phyloP scores from a whole-genome alignment of 306 rosid genomes.

The Acacia crassicarpa region DNA sequence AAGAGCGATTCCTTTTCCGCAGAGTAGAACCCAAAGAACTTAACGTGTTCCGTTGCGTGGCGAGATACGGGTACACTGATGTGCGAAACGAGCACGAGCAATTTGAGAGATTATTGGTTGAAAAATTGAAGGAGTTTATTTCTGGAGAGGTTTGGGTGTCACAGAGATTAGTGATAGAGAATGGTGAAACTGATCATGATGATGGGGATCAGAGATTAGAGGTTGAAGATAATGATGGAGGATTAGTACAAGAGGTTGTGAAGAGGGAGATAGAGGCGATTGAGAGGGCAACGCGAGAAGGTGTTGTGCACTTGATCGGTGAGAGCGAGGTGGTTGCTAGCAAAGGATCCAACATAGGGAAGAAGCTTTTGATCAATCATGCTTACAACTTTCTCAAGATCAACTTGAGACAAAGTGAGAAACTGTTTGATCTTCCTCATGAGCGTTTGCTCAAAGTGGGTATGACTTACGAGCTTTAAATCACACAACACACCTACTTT shows the following conservation, averaged over 20 bases:
- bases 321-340: constrained; percentile 65
- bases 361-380: constrained; percentile 58
- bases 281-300: constrained; percentile 51
- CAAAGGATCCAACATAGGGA: constrained; percentile 42
- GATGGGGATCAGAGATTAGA: not conserved
- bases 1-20: constrained; percentile 65
- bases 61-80: constrained; percentile 73
- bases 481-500: not conserved
- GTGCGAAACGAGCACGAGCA: constrained; percentile 54
- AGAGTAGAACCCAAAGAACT: constrained; percentile 54
- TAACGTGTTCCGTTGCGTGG: constrained; percentile 65
- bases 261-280: constrained; percentile 41
- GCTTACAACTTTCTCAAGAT: constrained; percentile 57
- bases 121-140: constrained; percentile 51
- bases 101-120: constrained; percentile 56
- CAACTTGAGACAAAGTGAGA: constrained; percentile 60
- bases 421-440: constrained; percentile 64
- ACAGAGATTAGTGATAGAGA: not conserved
- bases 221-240: constrained; percentile 2
- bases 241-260: not conserved
- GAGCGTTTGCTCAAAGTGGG: constrained; percentile 81
- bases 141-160: constrained; percentile 16
- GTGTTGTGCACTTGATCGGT: constrained; percentile 73
- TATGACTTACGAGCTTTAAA: constrained; percentile 66
- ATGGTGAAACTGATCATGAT: not conserved